phyloP scores from a whole-genome alignment of 2,329 filamentous ascomycete genomes.

The Botrytis galanthina region DNA sequence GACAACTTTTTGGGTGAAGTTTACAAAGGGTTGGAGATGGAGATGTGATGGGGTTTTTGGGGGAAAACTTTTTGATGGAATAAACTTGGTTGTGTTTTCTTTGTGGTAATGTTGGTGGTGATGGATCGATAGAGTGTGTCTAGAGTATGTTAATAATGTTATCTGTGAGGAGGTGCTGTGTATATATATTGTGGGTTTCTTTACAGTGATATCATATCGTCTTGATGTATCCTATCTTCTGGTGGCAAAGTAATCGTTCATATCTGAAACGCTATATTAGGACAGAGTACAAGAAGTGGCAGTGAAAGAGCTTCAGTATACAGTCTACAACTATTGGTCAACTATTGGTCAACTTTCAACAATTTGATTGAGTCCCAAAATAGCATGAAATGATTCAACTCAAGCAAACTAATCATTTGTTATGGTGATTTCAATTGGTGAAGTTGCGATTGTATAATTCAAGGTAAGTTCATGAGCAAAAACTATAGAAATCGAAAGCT shows the following conservation, averaged over 20 bases:
- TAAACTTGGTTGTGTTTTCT: no score
- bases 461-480: no score
- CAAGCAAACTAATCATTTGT: no score
- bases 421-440: no score
- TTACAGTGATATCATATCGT: rapidly evolving
- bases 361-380: no score
- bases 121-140: neutral
- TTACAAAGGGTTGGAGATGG: neutral
- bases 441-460: rapidly evolving
- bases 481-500: no score
- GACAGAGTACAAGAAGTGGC: rapidly evolving
- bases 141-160: neutral
- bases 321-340: neutral
- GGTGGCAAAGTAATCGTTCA: rapidly evolving
- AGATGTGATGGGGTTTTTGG: no score
- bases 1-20: neutral
- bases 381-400: no score
- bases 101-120: no score
- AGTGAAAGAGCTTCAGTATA: neutral
- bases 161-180: neutral
- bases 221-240: rapidly evolving
- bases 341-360: no score
- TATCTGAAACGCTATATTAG: neutral
- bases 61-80: neutral
- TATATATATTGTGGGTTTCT: neutral